Evolutionary conservation across 176 grass and related monocot species (phyloP).

Genomic region (Rhynchospora pubera): DNA sequence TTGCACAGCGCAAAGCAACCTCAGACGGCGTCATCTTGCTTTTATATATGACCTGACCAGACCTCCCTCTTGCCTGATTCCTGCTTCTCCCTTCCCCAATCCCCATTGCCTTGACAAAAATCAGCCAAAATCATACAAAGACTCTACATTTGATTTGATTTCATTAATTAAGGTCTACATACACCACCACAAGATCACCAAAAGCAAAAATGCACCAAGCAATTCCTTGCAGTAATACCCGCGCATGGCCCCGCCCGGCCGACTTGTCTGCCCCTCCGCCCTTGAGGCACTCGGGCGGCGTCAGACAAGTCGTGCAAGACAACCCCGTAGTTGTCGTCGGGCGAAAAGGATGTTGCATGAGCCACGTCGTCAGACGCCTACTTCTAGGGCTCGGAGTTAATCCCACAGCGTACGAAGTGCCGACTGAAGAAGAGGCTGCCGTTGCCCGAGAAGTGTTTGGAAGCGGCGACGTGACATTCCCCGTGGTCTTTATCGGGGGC

Average conservation of each 20-base stretch:
- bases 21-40: background rate
- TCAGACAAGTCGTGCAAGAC: constrained; percentile 53
- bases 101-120: background rate
- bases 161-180: too few species aligned
- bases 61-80: background rate
- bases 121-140: constrained; percentile 3
- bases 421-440: constrained; percentile 37
- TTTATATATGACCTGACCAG: constrained; percentile 16
- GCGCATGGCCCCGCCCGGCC: constrained; percentile 23
- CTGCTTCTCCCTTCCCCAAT: background rate
- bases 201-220: constrained; percentile 55
- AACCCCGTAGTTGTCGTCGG: constrained; percentile 72
- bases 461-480: constrained; percentile 23
- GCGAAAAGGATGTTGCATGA: constrained; percentile 69
- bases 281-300: background rate
- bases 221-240: constrained; percentile 54
- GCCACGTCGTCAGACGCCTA: constrained; percentile 75
- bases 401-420: constrained; percentile 63
- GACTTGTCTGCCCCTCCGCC: background rate
- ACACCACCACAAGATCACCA: too few species aligned
- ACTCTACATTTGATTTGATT: too few species aligned
- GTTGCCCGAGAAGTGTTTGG: constrained; percentile 30
- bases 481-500: constrained; percentile 80
- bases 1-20: background rate
- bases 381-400: constrained; percentile 87